These are phyloP conservation scores for Fistulinella prunicolor DNA, from an alignment of 768 basidiomycete genomes.

Conservation along the genomic window DNA sequence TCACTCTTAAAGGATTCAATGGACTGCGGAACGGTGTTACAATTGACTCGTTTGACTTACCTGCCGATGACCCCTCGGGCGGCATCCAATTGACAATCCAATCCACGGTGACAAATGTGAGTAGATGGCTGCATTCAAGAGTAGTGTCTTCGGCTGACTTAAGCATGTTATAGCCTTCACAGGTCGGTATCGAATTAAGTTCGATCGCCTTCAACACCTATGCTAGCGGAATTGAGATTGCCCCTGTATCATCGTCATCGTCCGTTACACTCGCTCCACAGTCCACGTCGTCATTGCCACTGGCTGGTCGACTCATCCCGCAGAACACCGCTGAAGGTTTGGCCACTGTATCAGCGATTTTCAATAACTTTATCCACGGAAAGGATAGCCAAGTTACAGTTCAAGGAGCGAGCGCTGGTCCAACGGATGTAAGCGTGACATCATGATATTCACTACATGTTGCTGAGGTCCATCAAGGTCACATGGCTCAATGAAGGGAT, in stretches of 20 bases:
- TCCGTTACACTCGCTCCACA: conserved; percentile 54
- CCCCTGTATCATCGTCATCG: conserved; percentile 50
- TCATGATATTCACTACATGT: background rate
- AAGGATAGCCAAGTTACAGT: conserved; percentile 58
- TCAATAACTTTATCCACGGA: conserved; percentile 72
- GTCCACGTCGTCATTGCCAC: conserved; percentile 48
- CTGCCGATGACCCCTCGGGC: conserved; percentile 65
- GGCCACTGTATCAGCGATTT: conserved; percentile 56
- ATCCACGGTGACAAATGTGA: conserved; percentile 56
- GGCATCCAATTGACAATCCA: conserved; percentile 67
- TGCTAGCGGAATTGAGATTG: conserved; percentile 52
- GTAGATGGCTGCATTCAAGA: conserved; percentile 18
- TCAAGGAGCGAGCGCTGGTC: conserved; percentile 55
- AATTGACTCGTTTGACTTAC: conserved; percentile 68
- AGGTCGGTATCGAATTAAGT: conserved; percentile 66
- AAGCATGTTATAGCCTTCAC: conserved; percentile 57
- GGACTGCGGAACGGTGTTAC: conserved; percentile 59
- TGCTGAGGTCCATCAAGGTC: conserved; percentile 38
- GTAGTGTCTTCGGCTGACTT: conserved; percentile 4
- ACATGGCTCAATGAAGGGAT: conserved; percentile 74
- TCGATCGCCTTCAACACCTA: conserved; percentile 62
- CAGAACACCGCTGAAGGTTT: conserved; percentile 53
- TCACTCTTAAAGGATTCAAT: conserved; percentile 70
- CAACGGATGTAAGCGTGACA: conserved; percentile 45
- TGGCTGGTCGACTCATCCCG: conserved; percentile 63